phyloP scores from a whole-genome alignment of 345 rosid species.

The Euphorbia lathyris region DNA sequence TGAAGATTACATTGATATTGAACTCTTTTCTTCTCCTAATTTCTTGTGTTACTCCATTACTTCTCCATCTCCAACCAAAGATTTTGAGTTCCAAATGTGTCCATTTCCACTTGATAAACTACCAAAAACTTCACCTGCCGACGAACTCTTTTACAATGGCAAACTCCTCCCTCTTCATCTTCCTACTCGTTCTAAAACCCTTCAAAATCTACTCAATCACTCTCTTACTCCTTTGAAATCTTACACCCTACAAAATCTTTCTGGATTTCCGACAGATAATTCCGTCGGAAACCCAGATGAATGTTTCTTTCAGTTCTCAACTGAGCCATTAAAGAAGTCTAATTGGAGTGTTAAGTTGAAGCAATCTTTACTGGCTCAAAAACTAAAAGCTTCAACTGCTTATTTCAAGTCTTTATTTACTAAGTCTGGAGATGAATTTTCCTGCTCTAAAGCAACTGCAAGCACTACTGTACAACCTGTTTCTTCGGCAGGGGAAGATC shows the following conservation, averaged over 20 bases:
- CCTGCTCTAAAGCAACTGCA: slow-evolving; percentile 36
- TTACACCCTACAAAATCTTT: slow-evolving; percentile 53
- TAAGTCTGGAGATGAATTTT: slow-evolving; percentile 50
- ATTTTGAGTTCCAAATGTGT: slow-evolving; percentile 87
- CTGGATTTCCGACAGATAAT: slow-evolving; percentile 46
- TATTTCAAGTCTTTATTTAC: slow-evolving; percentile 59
- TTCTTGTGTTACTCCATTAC: slow-evolving; percentile 39
- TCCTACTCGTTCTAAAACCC: slow-evolving; percentile 80
- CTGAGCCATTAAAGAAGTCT: slow-evolving; percentile 39
- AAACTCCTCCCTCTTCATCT: slow-evolving; percentile 94
- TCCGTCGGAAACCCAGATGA: slow-evolving; percentile 33
- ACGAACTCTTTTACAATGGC: slow-evolving; percentile 92
- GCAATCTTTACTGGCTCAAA: slow-evolving; percentile 51
- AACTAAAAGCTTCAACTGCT: slow-evolving; percentile 67
- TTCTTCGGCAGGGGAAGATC: too few species aligned
- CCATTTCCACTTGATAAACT: slow-evolving; percentile 40
- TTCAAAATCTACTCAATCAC: slow-evolving; percentile 54
- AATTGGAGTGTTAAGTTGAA: slow-evolving; percentile 48
- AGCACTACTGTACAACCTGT: slow-evolving; percentile 18
- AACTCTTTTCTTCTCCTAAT: slow-evolving; percentile 50
- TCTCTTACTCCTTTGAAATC: slow-evolving; percentile 7
- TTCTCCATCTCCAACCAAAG: slow-evolving; percentile 64
- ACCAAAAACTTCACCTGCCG: slow-evolving; percentile 58
- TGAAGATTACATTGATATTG: slow-evolving; percentile 80
- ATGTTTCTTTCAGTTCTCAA: slow-evolving; percentile 56